Percentiles rank a stretch among this genome's conserved stretches.
phyloP scores from a whole-genome alignment of 1,139 yeast species.

The Neolecta irregularis region DNA sequence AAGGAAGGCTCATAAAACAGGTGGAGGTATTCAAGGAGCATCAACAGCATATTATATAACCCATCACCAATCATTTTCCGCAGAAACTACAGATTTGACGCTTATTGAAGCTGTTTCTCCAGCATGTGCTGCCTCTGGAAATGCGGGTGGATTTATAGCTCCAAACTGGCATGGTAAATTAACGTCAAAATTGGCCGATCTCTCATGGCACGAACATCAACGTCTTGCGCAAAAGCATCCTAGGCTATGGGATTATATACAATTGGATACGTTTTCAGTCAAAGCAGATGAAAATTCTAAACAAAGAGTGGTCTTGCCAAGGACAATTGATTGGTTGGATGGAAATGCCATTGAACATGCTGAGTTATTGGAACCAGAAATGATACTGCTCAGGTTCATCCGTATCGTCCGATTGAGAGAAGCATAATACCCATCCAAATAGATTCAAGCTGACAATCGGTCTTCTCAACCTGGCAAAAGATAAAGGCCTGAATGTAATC shows the following conservation, averaged over 20 bases:
- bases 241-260: constrained; percentile 40
- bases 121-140: constrained; percentile 96
- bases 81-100: constrained; percentile 60
- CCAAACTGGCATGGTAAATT: constrained; percentile 60
- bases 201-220: constrained; percentile 74
- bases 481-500: constrained; percentile 65
- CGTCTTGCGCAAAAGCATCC: constrained; percentile 61
- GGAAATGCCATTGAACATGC: constrained; percentile 52
- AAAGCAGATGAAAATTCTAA: constrained; percentile 47
- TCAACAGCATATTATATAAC: constrained; percentile 85
- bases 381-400: constrained; percentile 94
- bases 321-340: constrained; percentile 69
- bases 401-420: constrained; percentile 76
- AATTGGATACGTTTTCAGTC: constrained; percentile 70
- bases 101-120: constrained; percentile 48
- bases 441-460: too few species aligned
- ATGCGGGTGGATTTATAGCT: constrained; percentile 90
- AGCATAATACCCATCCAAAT: too few species aligned
- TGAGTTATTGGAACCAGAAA: constrained; percentile 70
- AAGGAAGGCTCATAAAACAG: too few species aligned
- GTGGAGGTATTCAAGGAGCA: constrained; percentile 94
- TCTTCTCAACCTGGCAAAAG: constrained; percentile 68
- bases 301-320: constrained; percentile 34
- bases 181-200: constrained; percentile 84
- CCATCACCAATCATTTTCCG: constrained; percentile 64